Percentiles rank a stretch among this genome's conserved stretches.
Evolutionary conservation across 129 eudicot genomes (phyloP).

Genomic region (sunflower (Helianthus annuus)): HanXRQr2.0-SUNRISE NC_035449.2:153679269-153679768

Average conservation of each 20-base stretch:
- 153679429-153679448: conserved; percentile 68
- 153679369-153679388: conserved; percentile 69
- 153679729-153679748: conserved; percentile 38
- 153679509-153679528: conserved; percentile 64
- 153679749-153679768: conserved; percentile 3
- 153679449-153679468: conserved; percentile 74
- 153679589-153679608: conserved; percentile 49
- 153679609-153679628: conserved; percentile 38
- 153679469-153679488: conserved; percentile 58
- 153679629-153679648: conserved; percentile 42
- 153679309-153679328: conserved; percentile 57
- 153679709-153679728: conserved; percentile 87
- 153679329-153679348: conserved; percentile 60
- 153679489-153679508: conserved; percentile 65
- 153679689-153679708: conserved; percentile 50
- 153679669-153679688: conserved; percentile 59
- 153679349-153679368: conserved; percentile 72
- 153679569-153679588: conserved; percentile 46
- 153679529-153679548: conserved; percentile 33
- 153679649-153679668: conserved; percentile 81
- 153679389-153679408: conserved; percentile 76
- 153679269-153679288: conserved; percentile 60
- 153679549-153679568: conserved; percentile 39
- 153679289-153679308: conserved; percentile 51
- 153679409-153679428: conserved; percentile 78